Evolutionary conservation across 2,329 filamentous ascomycete species (phyloP).

Genomic region (Sordariomycetes sp.): DNA sequence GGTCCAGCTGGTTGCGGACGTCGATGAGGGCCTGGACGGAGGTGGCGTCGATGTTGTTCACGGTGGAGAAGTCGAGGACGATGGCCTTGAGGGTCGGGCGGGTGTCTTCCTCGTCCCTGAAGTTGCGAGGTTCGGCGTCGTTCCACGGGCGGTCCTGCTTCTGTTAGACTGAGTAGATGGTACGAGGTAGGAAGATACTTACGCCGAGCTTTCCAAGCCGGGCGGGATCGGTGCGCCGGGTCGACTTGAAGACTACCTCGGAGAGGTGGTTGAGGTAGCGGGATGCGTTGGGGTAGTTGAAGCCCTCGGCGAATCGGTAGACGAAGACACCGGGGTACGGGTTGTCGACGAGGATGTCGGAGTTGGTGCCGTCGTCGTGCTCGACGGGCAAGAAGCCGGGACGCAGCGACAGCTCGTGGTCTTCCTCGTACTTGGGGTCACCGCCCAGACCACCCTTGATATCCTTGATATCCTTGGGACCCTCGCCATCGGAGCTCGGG

Average conservation of each 20-base stretch:
- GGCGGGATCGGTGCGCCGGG: slow-evolving; percentile 32
- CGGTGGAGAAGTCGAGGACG: slow-evolving; percentile 44
- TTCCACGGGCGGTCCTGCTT: slow-evolving; percentile 46
- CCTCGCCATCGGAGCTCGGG: slow-evolving; percentile 43
- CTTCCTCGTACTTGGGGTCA: slow-evolving; percentile 17
- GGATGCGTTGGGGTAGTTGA: slow-evolving; percentile 47
- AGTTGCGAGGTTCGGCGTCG: slow-evolving; percentile 33
- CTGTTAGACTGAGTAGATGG: slow-evolving; percentile 6
- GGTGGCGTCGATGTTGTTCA: slow-evolving; percentile 48
- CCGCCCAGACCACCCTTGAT: not conserved
- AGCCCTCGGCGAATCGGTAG: slow-evolving; percentile 44
- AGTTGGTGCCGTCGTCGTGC: slow-evolving; percentile 42
- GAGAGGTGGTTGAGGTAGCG: slow-evolving; percentile 41
- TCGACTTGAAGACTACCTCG: slow-evolving; percentile 32
- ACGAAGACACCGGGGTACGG: slow-evolving; percentile 46
- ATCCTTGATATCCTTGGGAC: slow-evolving; percentile 6
- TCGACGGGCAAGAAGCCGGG: slow-evolving; percentile 37
- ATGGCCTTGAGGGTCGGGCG: slow-evolving; percentile 45
- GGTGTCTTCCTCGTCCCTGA: slow-evolving; percentile 18
- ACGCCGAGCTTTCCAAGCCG: slow-evolving; percentile 36
- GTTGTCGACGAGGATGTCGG: slow-evolving; percentile 30
- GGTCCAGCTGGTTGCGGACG: slow-evolving; percentile 42
- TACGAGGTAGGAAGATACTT: slow-evolving; percentile 12
- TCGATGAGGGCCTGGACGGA: slow-evolving; percentile 45
- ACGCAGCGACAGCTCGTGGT: slow-evolving; percentile 32